Conservation (phyloP, 192 early-diverging fungal genomes). For the Haplosporangium gracile region DNA sequence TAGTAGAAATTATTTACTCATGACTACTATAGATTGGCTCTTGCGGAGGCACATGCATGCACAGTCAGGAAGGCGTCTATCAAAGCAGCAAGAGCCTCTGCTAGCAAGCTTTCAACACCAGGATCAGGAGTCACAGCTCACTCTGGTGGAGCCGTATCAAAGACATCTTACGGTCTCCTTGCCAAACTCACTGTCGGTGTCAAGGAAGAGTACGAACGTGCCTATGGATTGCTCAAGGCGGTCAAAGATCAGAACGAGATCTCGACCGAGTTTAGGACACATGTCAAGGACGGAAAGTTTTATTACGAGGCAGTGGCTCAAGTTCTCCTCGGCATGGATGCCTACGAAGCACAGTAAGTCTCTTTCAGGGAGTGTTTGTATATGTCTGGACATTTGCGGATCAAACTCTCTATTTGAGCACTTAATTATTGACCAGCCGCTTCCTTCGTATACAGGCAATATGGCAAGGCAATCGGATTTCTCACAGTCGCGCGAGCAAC, state of each 20-base stretch:
- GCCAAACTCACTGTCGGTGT: slow-evolving; percentile 71
- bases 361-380: too few species aligned
- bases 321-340: slow-evolving; percentile 68
- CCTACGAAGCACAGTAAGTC: slow-evolving; percentile 67
- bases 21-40: slow-evolving; percentile 55
- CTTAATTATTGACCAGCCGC: neutral
- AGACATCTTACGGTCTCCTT: slow-evolving; percentile 63
- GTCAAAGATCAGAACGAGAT: slow-evolving; percentile 65
- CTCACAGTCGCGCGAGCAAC: slow-evolving; percentile 60
- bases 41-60: slow-evolving; percentile 68
- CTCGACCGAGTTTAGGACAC: slow-evolving; percentile 64
- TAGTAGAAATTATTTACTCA: neutral
- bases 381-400: neutral
- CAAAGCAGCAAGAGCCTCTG: slow-evolving; percentile 44
- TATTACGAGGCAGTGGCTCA: slow-evolving; percentile 65
- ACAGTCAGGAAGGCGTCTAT: slow-evolving; percentile 68
- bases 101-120: slow-evolving; percentile 7
- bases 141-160: slow-evolving; percentile 15
- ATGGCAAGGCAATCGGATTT: slow-evolving; percentile 70
- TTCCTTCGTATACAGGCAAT: slow-evolving; percentile 48
- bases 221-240: slow-evolving; percentile 67
- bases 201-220: slow-evolving; percentile 69
- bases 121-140: neutral
- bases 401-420: neutral
- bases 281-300: slow-evolving; percentile 62